Base-by-base conservation (phyloP, 2,329 filamentous ascomycete genomes). In the Sporothrix pallida region DNA sequence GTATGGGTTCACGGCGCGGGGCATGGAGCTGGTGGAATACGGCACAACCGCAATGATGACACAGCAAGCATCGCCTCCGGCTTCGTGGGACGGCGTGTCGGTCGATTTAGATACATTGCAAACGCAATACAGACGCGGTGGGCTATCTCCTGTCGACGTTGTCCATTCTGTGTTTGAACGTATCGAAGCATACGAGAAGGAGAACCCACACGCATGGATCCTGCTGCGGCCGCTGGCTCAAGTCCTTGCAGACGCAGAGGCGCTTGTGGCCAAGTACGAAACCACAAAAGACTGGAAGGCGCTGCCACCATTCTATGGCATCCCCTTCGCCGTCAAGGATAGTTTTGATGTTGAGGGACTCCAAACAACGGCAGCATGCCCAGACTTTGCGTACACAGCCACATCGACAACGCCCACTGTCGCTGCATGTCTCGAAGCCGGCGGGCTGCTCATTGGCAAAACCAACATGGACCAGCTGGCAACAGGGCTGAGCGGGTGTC, bases 401-500 rank as follows among this genome's bases (percentile, higher is more conserved):
- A 80, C 81, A n/a, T 78, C 80, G 8, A 85, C 83, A 17, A 84
- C 86, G 1, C 81, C 82, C 4, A 84, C 86, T 1, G 84, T 87
- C 26, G 80, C 85, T 31, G 82, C 81, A 60, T 78, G 88, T 4
- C 80, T 88, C 3, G 80, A 82, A 5, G 84, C 85, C 15, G 88
- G 88, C 7, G 88, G 84, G 0, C 78, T 90, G 2, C 85, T 87
- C 73, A 82, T 90, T 60, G 88, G 88, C 44, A 90, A 90, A 77
- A 83, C 83, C 13, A 87, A 87, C 76, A 83, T 91, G 72, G 89
- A 91, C 77, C 88, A 91, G 78, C 83, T 91, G 3, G 89, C 88
- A 2, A 90, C 88, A 0, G 89, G 89, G 0, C 82, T 91, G 2
- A 87, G 85, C 13, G 89, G 75, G 0, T 72, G 88, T 17, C 87